Base-by-base conservation (phyloP, 805 yeast species). In the Scheffersomyces ergatensis region DNA sequence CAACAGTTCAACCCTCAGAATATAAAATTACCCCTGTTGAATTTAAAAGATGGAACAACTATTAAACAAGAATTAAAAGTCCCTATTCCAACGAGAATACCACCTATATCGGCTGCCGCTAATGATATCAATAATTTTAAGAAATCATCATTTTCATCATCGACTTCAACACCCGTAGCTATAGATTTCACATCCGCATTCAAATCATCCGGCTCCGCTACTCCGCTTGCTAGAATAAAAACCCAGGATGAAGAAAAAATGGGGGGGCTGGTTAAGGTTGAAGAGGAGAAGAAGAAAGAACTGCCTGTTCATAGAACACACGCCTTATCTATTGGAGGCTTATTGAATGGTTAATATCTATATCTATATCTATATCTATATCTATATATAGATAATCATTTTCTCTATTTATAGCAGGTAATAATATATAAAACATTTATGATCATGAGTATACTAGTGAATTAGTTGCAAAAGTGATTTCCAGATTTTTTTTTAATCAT, bases 251-350 rank as follows among this genome's bases (percentile, higher is more conserved):
- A 35, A 5, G 43, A 39, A n/a, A 34, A 17, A 27, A 16, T 33
- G 37, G 19, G 9, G 19, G 3, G 20, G 6, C 4, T 32, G 3
- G 17, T 33, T 15, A 18, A 23, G 19, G 26, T 43, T 40, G 27
- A 36, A 12, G 47, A 50, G 14, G 46, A 41, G 20, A 43, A 42
- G 24, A 34, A 33, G 43, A 32, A 42, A 13, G 29, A 26, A 9
- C 14, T 13, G 14, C 29, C 37, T 37, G 37, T 29, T 19, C 34
- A 48, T 17, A 49, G 48, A 31, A 53, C 46, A 16, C 51, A 52
- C 5, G 51, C 56, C 11, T 58, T 65, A 54, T 68, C 75, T 12
- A 67, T 70, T 27, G 70, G 70, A 4, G 72, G 73, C 4, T 45
- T 69, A 31, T 59, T 70, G 32, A 70, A 70, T 44, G 63, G 46